A percentile compares a stretch with the other conserved stretches of the same genome.
Evolutionary conservation across 768 basidiomycete genomes (phyloP).

Genomic region (Agaricus subrufescens): DNA sequence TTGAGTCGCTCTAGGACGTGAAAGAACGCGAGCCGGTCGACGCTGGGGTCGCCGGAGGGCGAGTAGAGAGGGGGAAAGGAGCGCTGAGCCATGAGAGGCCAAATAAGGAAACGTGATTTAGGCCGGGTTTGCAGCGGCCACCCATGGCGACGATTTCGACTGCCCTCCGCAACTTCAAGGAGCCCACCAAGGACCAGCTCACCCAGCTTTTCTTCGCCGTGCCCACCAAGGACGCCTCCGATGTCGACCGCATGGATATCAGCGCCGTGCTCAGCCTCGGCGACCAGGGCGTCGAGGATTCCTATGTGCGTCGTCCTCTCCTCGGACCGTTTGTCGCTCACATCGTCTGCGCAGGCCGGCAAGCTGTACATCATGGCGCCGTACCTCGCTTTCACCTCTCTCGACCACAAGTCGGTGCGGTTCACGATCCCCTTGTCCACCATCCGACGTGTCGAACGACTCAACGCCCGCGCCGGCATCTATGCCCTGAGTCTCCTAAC

Average conservation of each 20-base stretch:
- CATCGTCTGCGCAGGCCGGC: constrained; percentile 57
- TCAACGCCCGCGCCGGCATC: constrained; percentile 90
- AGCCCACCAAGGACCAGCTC: constrained; percentile 58
- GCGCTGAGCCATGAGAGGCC: constrained; percentile 25
- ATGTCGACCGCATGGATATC: constrained; percentile 73
- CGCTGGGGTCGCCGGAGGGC: constrained; percentile 43
- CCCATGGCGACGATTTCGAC: constrained; percentile 80
- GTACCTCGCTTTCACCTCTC: constrained; percentile 83
- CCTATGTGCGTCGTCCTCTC: constrained; percentile 65
- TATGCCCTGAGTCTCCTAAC: constrained; percentile 93
- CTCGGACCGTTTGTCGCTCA: constrained; percentile 3
- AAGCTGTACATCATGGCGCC: constrained; percentile 86
- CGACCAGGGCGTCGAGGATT: constrained; percentile 75
- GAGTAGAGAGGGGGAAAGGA: constrained; percentile 57
- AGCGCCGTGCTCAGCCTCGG: constrained; percentile 83
- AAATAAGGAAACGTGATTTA: constrained; percentile 3
- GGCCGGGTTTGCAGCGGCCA: neutral
- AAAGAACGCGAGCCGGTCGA: constrained; percentile 83
- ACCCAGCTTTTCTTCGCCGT: no score
- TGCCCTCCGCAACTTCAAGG: constrained; percentile 87
- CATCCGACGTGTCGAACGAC: constrained; percentile 87
- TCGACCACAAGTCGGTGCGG: constrained; percentile 88
- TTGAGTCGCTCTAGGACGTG: constrained; percentile 88
- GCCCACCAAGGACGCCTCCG: no score
- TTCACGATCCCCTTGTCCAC: constrained; percentile 91